Base-by-base conservation (phyloP, 371 early-diverging fungal genomes). In the Rhizopus sp. region DNA sequence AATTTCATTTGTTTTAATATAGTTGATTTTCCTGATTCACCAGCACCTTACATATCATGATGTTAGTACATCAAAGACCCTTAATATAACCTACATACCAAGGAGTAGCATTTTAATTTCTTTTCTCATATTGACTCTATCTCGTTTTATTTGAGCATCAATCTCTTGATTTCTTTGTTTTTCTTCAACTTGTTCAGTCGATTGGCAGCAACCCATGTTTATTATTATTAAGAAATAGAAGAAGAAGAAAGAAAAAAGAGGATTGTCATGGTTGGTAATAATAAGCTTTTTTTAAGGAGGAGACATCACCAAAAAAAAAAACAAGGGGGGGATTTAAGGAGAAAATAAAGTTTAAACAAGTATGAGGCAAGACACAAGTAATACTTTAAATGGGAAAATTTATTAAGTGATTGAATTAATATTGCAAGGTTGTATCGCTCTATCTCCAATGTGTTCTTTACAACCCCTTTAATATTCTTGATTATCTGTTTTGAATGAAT, bases 21-120 rank as follows among this genome's bases (percentile, higher is more conserved):
- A 16, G 98, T 97, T 42, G 91, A 90, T 73, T 97, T 97, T 31
- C 98, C 98, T 1, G 97, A 95, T 78, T 97, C 98, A 47, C 98
- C 98, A 16, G 96, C 94, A 44, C 98, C 96, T 94, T 17, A n/a
- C 35, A 29, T 13, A 13, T 38, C 39, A 38, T 13, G 10, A 33
- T 44, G 29, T 6, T 35, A 23, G 50, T 33, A 15, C 44, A 9
- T 3, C 9, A 48, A 48, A 32, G 48, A 23, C 8, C 10, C 13
- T 16, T 47, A 12, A 53, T 9, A 54, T 38, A 29, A 60, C 13
- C 9, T 23, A 38, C 41, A 67, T 81, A 93, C 95, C 97, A 13
- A 98, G 82, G 48, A 98, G 77, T 29, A 98, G 79, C 91, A 97
- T 91, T 84, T 98, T 98, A 63, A 96, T 88, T 75, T 96, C 96